Conservation (phyloP, 73 alveolate genomes). For the Paramecium sexaurelia region DNA sequence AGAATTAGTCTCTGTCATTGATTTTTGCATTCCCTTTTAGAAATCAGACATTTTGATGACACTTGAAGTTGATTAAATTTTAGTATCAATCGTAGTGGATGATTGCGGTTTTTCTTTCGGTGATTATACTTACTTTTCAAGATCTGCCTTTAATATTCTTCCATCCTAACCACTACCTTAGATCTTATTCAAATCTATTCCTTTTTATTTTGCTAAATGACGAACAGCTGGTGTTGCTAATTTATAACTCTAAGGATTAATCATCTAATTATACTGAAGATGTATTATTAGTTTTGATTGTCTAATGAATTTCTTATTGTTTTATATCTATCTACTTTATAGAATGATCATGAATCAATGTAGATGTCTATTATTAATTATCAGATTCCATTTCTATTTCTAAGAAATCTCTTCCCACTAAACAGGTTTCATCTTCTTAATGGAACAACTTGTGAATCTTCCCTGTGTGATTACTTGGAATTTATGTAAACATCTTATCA, state of each 20-base stretch:
- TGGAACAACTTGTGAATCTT: slow-evolving; percentile 65
- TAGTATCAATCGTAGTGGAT: not conserved
- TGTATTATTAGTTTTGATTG: not conserved
- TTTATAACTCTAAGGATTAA: not conserved
- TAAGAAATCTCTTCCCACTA: slow-evolving; percentile 64
- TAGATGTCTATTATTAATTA: not conserved
- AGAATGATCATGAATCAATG: not conserved
- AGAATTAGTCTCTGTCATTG: slow-evolving; percentile 81
- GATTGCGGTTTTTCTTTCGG: not conserved
- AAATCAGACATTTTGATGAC: slow-evolving; percentile 77
- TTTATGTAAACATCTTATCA: slow-evolving; percentile 66
- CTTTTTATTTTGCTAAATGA: slow-evolving; percentile 76
- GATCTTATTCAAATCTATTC: slow-evolving; percentile 71
- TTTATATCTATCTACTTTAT: slow-evolving; percentile 9
- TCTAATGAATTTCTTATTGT: slow-evolving; percentile 6
- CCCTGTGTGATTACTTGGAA: slow-evolving; percentile 65
- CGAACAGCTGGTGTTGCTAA: slow-evolving; percentile 92
- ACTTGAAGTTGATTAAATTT: slow-evolving; percentile 23
- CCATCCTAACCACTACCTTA: slow-evolving; percentile 86
- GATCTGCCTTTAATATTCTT: slow-evolving; percentile 79
- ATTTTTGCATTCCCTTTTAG: slow-evolving; percentile 83
- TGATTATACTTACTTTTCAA: not conserved
- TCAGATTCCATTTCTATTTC: slow-evolving; percentile 62
- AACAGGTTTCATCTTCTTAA: slow-evolving; percentile 66
- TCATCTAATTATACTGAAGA: not conserved